Base-by-base conservation (phyloP, 495 filamentous ascomycete genomes). In the Neurospora sp. region DNA sequence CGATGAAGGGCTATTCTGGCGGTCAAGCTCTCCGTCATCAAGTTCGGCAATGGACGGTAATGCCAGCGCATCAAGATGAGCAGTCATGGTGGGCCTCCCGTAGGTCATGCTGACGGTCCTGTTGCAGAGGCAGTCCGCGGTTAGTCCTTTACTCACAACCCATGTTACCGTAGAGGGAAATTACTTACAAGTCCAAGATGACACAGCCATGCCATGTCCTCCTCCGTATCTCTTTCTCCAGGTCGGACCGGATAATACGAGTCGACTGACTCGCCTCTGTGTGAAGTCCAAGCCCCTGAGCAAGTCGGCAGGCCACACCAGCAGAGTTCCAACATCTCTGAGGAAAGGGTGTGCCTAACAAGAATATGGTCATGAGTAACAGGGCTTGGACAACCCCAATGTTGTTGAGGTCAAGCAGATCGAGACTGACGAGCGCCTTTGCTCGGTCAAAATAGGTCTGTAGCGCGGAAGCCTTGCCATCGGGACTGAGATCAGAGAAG, bases 151-250 rank as follows among this genome's bases (percentile, higher is more conserved):
- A 71, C 1, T 1, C 42, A n/a, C 18, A 10, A 46, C 18, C 7
- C 42, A 46, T 46, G 1, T n/a, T n/a, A n/a, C 14, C 2, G 10
- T 16, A 3, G n/a, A 44, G 1, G 20, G 10, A 65, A 73, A 22
- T 37, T 48, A 78, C 82, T 70, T 74, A 86, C 84, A 82, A 80
- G 59, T 86, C 85, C 74, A 87, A 76, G 18, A 84, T 79, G 2
- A 86, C 82, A 73, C 85, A 87, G 10, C 80, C 82, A 76, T 86
- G 83, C 85, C 85, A 87, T 0, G 82, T 83, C 5, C 85, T 80
- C 41, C 81, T 75, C n/a, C 81, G 78, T 14, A 85, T 81, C 53
- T 87, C 84, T 1, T 53, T 74, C 53, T 86, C 83, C 31, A 83
- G 65, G 0, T 78, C 79, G 3, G 77, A 76, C 14, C 77, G 73